Evolutionary conservation across 2,329 filamentous ascomycete species (phyloP).

Genomic region (Monosporascus sp.): DNA sequence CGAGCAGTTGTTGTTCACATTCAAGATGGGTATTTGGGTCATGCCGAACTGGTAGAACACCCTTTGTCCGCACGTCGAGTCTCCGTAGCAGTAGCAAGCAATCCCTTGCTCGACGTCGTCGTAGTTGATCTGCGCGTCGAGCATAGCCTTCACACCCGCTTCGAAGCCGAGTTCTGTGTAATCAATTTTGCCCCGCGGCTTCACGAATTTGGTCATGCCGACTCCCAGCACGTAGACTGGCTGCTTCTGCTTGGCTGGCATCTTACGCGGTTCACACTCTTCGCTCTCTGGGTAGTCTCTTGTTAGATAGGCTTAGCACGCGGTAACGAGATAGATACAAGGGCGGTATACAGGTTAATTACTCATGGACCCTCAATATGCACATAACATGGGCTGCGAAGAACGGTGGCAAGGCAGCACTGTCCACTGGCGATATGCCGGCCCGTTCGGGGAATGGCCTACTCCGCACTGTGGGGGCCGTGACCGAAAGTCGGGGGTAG

Average conservation of each 20-base stretch:
- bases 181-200: conserved; percentile 87
- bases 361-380: no score
- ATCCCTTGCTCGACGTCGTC: conserved; percentile 93
- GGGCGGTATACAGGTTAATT: no score
- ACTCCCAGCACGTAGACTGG: conserved; percentile 87
- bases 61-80: conserved; percentile 89
- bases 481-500: background rate
- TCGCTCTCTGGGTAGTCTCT: no score
- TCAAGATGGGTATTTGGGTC: conserved; percentile 93
- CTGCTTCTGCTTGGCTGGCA: conserved; percentile 46
- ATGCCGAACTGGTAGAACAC: conserved; percentile 99
- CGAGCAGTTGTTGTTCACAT: conserved; percentile 98
- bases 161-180: conserved; percentile 94
- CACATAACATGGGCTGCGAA: no score
- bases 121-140: conserved; percentile 86
- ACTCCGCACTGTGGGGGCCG: background rate
- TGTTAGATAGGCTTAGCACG: no score
- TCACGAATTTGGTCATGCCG: conserved; percentile 99
- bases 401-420: no score
- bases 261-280: conserved; percentile 20
- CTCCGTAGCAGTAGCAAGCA: conserved; percentile 97
- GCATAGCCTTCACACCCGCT: conserved; percentile 81
- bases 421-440: no score
- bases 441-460: background rate
- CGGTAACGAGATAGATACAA: no score